phyloP scores from a whole-genome alignment of 164 flowering plant genomes.

The Tinospora cordifolia region DNA sequence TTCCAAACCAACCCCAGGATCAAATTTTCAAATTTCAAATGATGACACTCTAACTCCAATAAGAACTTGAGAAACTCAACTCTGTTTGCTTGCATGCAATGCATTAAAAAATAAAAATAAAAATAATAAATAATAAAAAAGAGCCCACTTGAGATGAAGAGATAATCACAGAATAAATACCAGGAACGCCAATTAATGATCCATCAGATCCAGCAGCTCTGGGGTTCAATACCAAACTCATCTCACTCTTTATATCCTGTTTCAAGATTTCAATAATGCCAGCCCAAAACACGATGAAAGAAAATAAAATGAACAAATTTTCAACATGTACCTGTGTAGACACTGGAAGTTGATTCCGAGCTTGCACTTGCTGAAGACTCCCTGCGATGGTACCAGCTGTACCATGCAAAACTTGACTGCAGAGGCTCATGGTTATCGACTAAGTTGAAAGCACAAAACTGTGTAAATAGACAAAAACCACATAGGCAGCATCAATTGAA shows the following conservation, averaged over 20 bases:
- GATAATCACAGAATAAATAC: conserved; percentile 27
- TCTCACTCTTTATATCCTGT: conserved; percentile 65
- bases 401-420: conserved; percentile 93
- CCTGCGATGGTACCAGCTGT: conserved; percentile 68
- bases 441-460: neutral
- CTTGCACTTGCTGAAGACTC: conserved; percentile 72
- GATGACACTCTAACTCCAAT: neutral
- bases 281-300: neutral
- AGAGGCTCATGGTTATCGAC: conserved; percentile 1
- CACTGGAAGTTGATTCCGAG: conserved; percentile 73
- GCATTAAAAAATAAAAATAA: neutral
- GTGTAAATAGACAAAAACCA: neutral
- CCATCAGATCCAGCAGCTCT: conserved; percentile 70
- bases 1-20: neutral
- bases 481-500: conserved; percentile 2
- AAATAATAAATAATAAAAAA: too few species aligned
- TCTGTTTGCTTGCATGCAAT: neutral
- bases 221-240: conserved; percentile 55
- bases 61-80: neutral
- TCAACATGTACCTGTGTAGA: conserved; percentile 48
- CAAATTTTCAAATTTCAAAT: neutral
- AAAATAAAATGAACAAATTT: neutral
- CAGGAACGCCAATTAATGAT: conserved; percentile 66
- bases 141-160: neutral
- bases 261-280: conserved; percentile 13